A percentile compares a stretch with the other conserved stretches of the same genome.
Conservation (phyloP, 2,329 filamentous ascomycete genomes). For the Plectosphaerella cucumerina region DNA sequence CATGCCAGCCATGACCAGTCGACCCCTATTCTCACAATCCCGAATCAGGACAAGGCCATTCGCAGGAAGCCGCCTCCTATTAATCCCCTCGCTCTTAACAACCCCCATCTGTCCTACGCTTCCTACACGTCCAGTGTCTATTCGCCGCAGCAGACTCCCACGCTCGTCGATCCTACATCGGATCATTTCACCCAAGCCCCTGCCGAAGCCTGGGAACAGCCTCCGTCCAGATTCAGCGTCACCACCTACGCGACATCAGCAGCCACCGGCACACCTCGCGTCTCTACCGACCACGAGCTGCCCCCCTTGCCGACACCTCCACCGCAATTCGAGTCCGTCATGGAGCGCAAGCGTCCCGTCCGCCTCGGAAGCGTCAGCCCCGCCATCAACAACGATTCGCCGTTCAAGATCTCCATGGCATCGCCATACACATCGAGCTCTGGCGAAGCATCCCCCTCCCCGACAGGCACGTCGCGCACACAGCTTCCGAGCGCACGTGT, state of each 20-base stretch:
- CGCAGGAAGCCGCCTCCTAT: conserved; percentile 40
- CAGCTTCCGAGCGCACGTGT: conserved; percentile 9
- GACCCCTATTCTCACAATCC: neutral
- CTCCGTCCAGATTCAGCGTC: conserved; percentile 59
- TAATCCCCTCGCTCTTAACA: conserved; percentile 12
- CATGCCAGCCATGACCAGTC: neutral
- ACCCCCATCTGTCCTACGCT: neutral
- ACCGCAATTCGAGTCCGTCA: conserved; percentile 28
- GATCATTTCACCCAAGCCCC: conserved; percentile 1
- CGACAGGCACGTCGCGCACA: conserved; percentile 4
- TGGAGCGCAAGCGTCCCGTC: conserved; percentile 33
- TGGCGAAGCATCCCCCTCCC: conserved; percentile 7
- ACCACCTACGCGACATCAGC: conserved; percentile 57
- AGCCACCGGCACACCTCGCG: conserved; percentile 33
- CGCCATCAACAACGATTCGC: conserved; percentile 13
- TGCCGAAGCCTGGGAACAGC: conserved; percentile 42
- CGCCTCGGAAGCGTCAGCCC: conserved; percentile 17
- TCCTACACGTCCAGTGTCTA: conserved; percentile 26
- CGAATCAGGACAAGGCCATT: conserved; percentile 28
- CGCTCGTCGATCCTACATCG: neutral
- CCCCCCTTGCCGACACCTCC: conserved; percentile 32
- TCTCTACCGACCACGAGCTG: conserved; percentile 29
- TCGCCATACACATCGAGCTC: conserved; percentile 24
- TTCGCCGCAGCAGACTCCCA: conserved; percentile 15
- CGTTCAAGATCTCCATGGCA: conserved; percentile 28